Base-by-base conservation (phyloP, 1,284 basidiomycete species). In the Phylloboletellus chloephorus region DNA sequence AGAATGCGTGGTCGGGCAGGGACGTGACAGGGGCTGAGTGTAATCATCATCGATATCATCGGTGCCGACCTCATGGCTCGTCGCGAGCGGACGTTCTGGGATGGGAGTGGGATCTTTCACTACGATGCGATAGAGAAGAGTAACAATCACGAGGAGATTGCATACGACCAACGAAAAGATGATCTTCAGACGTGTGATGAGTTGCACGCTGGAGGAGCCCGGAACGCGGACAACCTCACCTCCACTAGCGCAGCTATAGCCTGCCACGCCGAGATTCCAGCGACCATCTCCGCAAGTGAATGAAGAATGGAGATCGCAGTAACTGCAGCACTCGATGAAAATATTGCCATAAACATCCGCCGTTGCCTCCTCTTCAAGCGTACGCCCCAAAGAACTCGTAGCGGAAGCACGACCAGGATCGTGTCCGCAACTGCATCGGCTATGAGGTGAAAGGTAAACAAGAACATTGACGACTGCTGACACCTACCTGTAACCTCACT, bases 361-460 rank as follows among this genome's bases (percentile, higher is more conserved):
- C 32, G 45, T 16, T 39, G 44, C 23, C 26, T 42, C 25, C 20
- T 17, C 13, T 39, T 40, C n/a, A 45, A 26, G n/a, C 34, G 20
- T 20, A 30, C 11, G 23, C 39, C 21, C 51, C 44, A 39, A 20
- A 49, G 41, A 23, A 44, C 32, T 11, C 48, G 28, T 10, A 43
- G n/a, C 8, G 33, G 39, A 13, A 53, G 26, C 23, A 15, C 15
- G 4, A 31, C 24, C n/a, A 41, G 17, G 13, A 37, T 43, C 8
- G 13, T 13, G 29, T 49, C 48, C 13, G 51, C 22, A 16, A 42
- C 19, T 11, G 28, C 26, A 16, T 54, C 46, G 29, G 28, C 46
- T 54, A 26, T 17, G 5, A 37, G 16, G 22, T 15, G 21, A 31
- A 42, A 13, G 19, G 22, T 17, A 20, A 7, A 13, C 12, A 26